Evolutionary conservation across 257 asterid species (phyloP).

Genomic region (Petunia secreta): DNA sequence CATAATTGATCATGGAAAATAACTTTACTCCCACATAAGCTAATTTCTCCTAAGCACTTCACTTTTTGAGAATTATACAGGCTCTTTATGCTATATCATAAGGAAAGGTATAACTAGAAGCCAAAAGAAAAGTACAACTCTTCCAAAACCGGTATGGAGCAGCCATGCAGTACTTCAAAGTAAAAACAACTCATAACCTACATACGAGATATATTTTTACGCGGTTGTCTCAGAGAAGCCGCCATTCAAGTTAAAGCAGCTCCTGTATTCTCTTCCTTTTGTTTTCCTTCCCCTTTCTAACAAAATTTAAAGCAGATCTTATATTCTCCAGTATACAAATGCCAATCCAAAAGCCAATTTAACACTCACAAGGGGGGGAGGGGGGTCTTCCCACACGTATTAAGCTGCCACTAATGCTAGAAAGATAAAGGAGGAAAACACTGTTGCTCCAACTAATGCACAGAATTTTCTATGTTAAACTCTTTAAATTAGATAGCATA

Average conservation of each 20-base stretch:
- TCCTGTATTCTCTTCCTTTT: neutral
- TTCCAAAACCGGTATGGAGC: neutral
- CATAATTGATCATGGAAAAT: neutral
- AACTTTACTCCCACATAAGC: neutral
- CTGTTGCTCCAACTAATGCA: neutral
- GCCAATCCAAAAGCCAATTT: slow-evolving; percentile 4
- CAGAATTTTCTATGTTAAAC: neutral
- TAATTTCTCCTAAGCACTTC: neutral
- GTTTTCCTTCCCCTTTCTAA: neutral
- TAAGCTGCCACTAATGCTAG: neutral
- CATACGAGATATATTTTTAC: neutral
- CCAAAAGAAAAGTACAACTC: neutral
- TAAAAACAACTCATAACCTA: neutral
- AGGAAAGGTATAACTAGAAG: neutral
- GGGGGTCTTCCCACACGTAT: neutral
- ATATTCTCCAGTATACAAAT: neutral
- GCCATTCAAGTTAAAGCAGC: neutral
- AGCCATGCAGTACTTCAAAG: neutral
- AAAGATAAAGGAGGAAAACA: neutral
- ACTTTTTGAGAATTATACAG: neutral
- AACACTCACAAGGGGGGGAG: neutral
- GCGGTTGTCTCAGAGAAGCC: neutral
- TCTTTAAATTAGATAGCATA: neutral
- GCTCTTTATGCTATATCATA: neutral
- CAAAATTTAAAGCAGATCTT: slow-evolving; percentile 8